Conservation (phyloP, 106 monocot genomes). For the Phalaenopsis aphrodite region DNA sequence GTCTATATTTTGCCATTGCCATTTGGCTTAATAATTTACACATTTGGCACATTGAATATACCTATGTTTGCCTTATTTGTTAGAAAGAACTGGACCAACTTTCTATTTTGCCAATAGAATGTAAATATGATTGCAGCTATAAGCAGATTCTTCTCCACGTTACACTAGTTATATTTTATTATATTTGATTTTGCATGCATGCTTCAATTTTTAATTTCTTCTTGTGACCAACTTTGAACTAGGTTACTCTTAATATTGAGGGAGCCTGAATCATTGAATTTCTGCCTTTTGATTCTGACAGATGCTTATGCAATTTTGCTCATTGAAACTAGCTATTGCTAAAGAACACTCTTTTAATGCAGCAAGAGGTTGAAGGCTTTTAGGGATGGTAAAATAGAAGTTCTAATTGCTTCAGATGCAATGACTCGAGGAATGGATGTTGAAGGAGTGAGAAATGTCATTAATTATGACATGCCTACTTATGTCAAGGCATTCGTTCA, state of each 20-base stretch:
- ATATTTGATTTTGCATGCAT: background rate
- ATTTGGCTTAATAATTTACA: background rate
- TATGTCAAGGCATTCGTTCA: slow-evolving; percentile 85
- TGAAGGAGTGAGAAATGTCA: slow-evolving; percentile 76
- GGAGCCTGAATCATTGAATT: background rate
- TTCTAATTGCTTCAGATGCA: slow-evolving; percentile 83
- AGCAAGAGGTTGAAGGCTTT: slow-evolving; percentile 79
- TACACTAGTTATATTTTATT: background rate
- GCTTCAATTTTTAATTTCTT: background rate
- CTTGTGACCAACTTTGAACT: background rate
- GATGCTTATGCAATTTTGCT: background rate
- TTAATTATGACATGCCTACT: slow-evolving; percentile 86
- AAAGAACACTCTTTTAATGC: slow-evolving; percentile 6
- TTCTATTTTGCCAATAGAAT: background rate
- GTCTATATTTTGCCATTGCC: background rate
- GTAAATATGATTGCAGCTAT: background rate
- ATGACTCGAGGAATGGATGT: slow-evolving; percentile 96
- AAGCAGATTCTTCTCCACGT: background rate
- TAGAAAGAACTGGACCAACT: background rate
- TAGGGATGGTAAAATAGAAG: slow-evolving; percentile 63
- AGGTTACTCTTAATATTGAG: background rate
- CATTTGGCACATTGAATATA: background rate
- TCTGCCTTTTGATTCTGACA: background rate
- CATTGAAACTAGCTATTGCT: background rate
- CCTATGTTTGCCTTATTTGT: background rate